Percentiles rank a stretch among this genome's conserved stretches.
These are phyloP conservation scores for Colletotrichum viniferum DNA, from an alignment of 2,329 filamentous ascomycete genomes.

Conservation along the genomic window DNA sequence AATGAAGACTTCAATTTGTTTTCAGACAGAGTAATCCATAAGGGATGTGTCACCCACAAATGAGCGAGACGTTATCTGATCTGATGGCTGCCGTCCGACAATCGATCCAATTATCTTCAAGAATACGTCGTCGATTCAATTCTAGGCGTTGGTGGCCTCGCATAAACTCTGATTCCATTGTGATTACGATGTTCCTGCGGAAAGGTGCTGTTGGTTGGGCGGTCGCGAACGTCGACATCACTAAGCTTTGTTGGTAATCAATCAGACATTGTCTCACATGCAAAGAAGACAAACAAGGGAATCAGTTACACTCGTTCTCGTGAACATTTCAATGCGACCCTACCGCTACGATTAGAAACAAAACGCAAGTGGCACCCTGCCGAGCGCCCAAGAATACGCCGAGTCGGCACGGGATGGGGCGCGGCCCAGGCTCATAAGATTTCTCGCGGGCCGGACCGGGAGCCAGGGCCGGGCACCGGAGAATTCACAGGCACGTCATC, in stretches of 20 bases:
- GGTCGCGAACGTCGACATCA: neutral
- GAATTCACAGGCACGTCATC: neutral
- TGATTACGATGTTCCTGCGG: neutral
- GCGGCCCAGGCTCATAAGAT: neutral
- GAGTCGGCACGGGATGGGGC: neutral
- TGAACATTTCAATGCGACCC: neutral
- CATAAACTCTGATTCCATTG: neutral
- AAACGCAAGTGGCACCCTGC: neutral
- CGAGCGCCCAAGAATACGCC: neutral
- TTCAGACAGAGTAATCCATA: neutral
- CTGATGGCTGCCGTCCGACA: neutral
- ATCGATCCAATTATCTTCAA: neutral
- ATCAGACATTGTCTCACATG: neutral
- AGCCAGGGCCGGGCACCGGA: neutral
- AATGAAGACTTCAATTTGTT: neutral
- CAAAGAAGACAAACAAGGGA: neutral
- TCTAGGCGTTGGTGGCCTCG: neutral
- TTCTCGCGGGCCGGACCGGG: neutral
- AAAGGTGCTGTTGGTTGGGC: neutral
- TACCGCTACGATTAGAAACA: neutral
- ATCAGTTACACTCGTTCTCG: neutral
- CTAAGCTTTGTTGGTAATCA: neutral
- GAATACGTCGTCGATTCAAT: rapidly evolving
- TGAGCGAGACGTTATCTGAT: neutral
- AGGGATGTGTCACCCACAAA: neutral